Evolutionary conservation across 805 yeast species (phyloP).

Genomic region (Pichia californica): DNA sequence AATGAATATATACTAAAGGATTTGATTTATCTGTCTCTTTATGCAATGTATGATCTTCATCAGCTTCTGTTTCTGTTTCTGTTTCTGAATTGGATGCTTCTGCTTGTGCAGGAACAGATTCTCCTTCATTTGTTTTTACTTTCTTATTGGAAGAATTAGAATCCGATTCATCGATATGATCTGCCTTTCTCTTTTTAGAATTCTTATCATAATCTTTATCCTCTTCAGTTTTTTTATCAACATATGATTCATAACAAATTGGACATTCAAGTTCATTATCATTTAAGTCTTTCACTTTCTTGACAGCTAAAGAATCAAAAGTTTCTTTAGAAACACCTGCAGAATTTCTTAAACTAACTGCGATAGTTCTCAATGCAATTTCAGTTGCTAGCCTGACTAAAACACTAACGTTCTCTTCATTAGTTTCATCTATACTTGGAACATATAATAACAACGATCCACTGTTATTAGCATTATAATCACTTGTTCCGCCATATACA

Average conservation of each 20-base stretch:
- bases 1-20: constrained; percentile 41
- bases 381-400: constrained; percentile 63
- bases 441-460: constrained; percentile 60
- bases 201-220: constrained; percentile 4
- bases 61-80: constrained; percentile 1
- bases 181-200: constrained; percentile 2
- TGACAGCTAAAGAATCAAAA: constrained; percentile 44
- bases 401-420: constrained; percentile 54
- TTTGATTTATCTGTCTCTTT: constrained; percentile 1
- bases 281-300: constrained; percentile 25
- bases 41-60: neutral
- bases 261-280: constrained; percentile 41
- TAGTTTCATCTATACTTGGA: constrained; percentile 56
- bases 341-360: constrained; percentile 40
- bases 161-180: constrained; percentile 1
- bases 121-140: constrained; percentile 8
- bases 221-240: constrained; percentile 18
- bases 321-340: constrained; percentile 48
- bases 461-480: constrained; percentile 19
- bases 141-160: too few species aligned
- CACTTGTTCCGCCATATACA: constrained; percentile 22
- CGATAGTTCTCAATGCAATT: constrained; percentile 59
- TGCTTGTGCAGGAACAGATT: too few species aligned
- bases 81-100: constrained; percentile 9
- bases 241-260: constrained; percentile 56